Conservation (phyloP, 2,329 filamentous ascomycete species). For the Neoarthrinium moseri region DNA sequence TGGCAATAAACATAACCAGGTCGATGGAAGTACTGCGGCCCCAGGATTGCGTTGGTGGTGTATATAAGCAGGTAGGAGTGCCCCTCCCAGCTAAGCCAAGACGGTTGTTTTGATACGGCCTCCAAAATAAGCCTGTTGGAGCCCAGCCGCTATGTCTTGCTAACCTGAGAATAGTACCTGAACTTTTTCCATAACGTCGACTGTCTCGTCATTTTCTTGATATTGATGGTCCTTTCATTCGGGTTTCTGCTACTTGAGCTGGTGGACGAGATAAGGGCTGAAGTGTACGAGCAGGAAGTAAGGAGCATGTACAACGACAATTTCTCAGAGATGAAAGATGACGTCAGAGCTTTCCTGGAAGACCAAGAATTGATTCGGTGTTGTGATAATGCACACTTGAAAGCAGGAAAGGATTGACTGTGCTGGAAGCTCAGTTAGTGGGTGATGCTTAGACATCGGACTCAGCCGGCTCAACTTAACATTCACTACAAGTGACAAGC, state of each 20-base stretch:
- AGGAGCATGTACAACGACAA: neutral
- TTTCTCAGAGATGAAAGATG: neutral
- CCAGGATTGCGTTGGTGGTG: too few species aligned
- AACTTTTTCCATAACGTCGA: neutral
- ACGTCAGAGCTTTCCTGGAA: neutral
- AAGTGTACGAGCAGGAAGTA: neutral
- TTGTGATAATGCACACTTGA: neutral
- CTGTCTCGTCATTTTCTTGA: neutral
- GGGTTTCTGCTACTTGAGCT: conserved; percentile 7
- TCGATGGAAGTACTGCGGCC: too few species aligned
- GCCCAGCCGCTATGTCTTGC: neutral
- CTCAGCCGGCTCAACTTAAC: neutral
- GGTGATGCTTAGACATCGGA: neutral
- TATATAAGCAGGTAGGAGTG: too few species aligned
- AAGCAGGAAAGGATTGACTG: neutral
- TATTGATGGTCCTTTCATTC: neutral
- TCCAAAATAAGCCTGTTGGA: neutral
- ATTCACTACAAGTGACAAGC: neutral
- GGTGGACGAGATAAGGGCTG: conserved; percentile 1
- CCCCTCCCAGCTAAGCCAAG: too few species aligned
- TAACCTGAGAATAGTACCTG: neutral
- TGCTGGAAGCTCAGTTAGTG: neutral
- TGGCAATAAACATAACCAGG: too few species aligned
- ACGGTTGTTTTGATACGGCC: neutral
- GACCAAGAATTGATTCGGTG: neutral